Conservation (phyloP, 2,329 filamentous ascomycete genomes). For the Thelonectria olida region DNA sequence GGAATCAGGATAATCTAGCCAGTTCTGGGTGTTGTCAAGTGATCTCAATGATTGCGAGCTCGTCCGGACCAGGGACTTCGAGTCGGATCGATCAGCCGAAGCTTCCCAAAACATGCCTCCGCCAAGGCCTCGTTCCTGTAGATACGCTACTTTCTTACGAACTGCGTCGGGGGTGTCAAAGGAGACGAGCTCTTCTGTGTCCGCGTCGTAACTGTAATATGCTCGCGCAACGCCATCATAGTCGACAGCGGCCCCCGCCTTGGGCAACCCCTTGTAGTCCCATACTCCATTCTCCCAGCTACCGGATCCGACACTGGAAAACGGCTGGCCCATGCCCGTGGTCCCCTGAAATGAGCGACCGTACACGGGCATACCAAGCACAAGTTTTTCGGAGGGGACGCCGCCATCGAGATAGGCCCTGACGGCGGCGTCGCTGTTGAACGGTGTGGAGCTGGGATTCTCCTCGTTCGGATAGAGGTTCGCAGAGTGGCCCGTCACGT, state of each 20-base stretch:
- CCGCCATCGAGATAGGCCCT: conserved; percentile 69
- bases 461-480: conserved; percentile 69
- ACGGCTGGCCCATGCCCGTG: conserved; percentile 32
- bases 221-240: conserved; percentile 68
- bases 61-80: conserved; percentile 68
- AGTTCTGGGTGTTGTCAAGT: conserved; percentile 57
- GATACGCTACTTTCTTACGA: conserved; percentile 70
- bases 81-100: conserved; percentile 69
- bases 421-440: conserved; percentile 72
- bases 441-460: conserved; percentile 70
- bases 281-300: conserved; percentile 79
- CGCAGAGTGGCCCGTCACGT: conserved; percentile 70
- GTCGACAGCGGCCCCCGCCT: conserved; percentile 64
- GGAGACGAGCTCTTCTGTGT: conserved; percentile 69
- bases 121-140: conserved; percentile 69
- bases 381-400: conserved; percentile 71
- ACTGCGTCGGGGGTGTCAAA: conserved; percentile 73
- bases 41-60: conserved; percentile 49
- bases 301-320: conserved; percentile 70
- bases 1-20: conserved; percentile 58
- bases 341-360: conserved; percentile 71
- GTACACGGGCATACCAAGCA: conserved; percentile 83
- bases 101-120: conserved; percentile 90
- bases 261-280: conserved; percentile 82
- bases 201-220: conserved; percentile 74